phyloP scores from a whole-genome alignment of 805 yeast genomes.

The Lachancea dasiensis region DNA sequence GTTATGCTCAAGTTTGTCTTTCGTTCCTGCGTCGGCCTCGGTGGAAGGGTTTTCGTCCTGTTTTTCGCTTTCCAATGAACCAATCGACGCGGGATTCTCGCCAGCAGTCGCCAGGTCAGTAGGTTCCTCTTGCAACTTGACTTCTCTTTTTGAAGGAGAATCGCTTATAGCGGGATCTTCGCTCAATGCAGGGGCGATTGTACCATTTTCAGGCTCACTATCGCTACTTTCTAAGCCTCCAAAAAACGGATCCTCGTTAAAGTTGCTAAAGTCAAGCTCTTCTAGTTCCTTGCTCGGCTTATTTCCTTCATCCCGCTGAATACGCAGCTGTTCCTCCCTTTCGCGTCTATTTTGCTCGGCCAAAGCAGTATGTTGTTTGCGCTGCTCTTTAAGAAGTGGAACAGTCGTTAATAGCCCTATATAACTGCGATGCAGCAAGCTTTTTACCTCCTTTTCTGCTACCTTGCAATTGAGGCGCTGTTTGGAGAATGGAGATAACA shows the following conservation, averaged over 20 bases:
- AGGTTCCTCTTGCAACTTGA: too few species aligned
- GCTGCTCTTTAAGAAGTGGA: conserved; percentile 13
- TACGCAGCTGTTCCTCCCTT: conserved; percentile 32
- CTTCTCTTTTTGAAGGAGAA: too few species aligned
- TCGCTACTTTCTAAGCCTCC: conserved; percentile 29
- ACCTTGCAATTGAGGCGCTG: conserved; percentile 7
- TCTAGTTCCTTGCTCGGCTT: conserved; percentile 23
- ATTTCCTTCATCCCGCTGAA: conserved; percentile 26
- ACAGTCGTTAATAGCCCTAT: conserved; percentile 9
- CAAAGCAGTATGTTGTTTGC: conserved; percentile 21
- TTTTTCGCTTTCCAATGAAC: too few species aligned
- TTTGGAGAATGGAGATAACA: conserved; percentile 9
- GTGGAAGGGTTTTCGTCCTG: too few species aligned
- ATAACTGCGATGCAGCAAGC: conserved; percentile 12
- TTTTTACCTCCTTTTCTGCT: conserved; percentile 9
- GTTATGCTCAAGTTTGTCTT: too few species aligned
- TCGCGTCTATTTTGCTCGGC: conserved; percentile 32
- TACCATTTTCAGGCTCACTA: conserved; percentile 24
- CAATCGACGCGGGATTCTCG: too few species aligned
- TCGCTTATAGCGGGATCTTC: not conserved
- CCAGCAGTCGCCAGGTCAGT: too few species aligned
- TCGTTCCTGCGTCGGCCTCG: too few species aligned
- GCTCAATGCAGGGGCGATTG: not conserved
- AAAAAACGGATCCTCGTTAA: conserved; percentile 32
- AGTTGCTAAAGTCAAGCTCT: conserved; percentile 22